Percentiles rank a stretch among this genome's conserved stretches.
These are phyloP conservation scores for Candida methanosorbosa DNA, from an alignment of 805 yeast genomes.

Conservation along the genomic window DNA sequence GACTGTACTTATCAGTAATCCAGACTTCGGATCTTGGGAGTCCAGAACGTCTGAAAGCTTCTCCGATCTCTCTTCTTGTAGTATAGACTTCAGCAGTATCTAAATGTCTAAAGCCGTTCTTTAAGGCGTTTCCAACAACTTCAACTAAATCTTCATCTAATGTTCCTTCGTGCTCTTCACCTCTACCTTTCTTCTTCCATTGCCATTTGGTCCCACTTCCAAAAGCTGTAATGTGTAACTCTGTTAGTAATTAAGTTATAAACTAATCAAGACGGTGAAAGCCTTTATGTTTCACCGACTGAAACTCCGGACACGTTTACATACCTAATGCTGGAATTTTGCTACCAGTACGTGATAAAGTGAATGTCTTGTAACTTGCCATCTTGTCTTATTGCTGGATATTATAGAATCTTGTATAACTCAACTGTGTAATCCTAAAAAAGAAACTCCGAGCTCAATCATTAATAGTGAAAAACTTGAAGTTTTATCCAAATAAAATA, in stretches of 20 bases:
- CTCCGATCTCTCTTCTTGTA: constrained; percentile 52
- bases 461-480: too few relatives aligned
- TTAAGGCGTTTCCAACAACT: constrained; percentile 37
- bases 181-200: constrained; percentile 22
- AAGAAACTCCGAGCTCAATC: too few relatives aligned
- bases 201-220: constrained; percentile 59
- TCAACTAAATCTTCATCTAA: constrained; percentile 33
- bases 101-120: constrained; percentile 46
- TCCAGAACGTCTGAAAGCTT: constrained; percentile 37
- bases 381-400: too few relatives aligned
- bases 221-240: constrained; percentile 19
- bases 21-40: constrained; percentile 39
- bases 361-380: background rate
- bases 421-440: too few relatives aligned
- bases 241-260: background rate
- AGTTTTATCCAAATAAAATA: too few relatives aligned
- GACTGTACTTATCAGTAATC: constrained; percentile 53
- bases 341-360: constrained; percentile 18
- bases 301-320: constrained; percentile 2
- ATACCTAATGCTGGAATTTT: constrained; percentile 34
- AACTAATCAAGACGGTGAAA: too few relatives aligned
- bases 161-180: constrained; percentile 8
- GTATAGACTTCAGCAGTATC: constrained; percentile 66
- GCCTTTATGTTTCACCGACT: too few relatives aligned
- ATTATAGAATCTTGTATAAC: too few relatives aligned